Evolutionary conservation across 805 yeast genomes (phyloP).

Genomic region (Wickerhamiella qilinensis): DNA sequence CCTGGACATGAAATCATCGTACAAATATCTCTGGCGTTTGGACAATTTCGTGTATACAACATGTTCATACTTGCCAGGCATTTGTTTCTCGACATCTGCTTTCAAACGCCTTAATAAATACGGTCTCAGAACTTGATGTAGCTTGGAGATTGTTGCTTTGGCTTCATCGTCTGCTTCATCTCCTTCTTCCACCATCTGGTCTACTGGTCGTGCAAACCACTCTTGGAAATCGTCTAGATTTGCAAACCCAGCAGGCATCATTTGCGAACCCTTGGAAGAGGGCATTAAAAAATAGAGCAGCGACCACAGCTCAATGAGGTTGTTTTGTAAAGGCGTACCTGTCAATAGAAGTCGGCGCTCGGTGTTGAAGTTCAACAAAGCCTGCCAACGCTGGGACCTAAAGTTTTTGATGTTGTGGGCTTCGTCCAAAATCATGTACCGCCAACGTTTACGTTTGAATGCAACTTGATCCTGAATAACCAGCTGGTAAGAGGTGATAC

Average conservation of each 20-base stretch:
- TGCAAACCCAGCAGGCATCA: conserved; percentile 91
- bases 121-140: conserved; percentile 89
- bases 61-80: conserved; percentile 97
- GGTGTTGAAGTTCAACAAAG: conserved; percentile 82
- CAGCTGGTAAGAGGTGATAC: conserved; percentile 90
- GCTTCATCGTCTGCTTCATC: conserved; percentile 56
- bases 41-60: conserved; percentile 82
- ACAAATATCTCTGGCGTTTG: conserved; percentile 76
- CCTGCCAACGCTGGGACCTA: conserved; percentile 94
- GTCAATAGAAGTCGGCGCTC: conserved; percentile 75
- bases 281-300: conserved; percentile 92
- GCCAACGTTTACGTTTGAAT: conserved; percentile 85
- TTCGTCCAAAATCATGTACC: conserved; percentile 91
- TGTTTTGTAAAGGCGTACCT: conserved; percentile 95
- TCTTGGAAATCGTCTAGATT: conserved; percentile 89
- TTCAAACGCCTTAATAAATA: conserved; percentile 80
- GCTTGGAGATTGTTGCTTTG: conserved; percentile 62
- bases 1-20: conserved; percentile 94
- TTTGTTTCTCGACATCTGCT: conserved; percentile 94
- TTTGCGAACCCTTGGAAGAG: conserved; percentile 38
- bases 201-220: conserved; percentile 98
- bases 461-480: conserved; percentile 96
- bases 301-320: conserved; percentile 92
- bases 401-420: conserved; percentile 97
- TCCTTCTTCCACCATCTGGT: conserved; percentile 71